These are phyloP conservation scores for Cladosporium cucumerinum DNA, from an alignment of 2,329 filamentous ascomycete species.

Conservation along the genomic window DNA sequence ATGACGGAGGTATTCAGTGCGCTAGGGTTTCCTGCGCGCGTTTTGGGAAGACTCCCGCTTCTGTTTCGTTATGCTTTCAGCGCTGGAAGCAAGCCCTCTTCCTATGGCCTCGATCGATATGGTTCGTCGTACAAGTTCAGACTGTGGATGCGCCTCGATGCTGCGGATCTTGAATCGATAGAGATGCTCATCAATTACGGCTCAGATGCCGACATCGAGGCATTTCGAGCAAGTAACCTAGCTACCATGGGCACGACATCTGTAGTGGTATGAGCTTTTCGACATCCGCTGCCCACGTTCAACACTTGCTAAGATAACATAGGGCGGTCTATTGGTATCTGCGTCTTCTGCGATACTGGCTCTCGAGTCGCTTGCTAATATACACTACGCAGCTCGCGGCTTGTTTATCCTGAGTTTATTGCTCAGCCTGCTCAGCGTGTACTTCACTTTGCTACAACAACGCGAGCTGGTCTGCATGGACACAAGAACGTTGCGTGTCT, in stretches of 20 bases:
- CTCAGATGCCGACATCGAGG: conserved; percentile 12
- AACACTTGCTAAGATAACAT: neutral
- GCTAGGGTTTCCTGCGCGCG: conserved; percentile 16
- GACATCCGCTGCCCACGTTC: neutral
- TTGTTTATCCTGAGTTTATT: conserved; percentile 20
- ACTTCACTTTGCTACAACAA: conserved; percentile 20
- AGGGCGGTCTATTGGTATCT: conserved; percentile 11
- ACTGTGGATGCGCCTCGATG: conserved; percentile 18
- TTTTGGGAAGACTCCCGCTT: conserved; percentile 16
- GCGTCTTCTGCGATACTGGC: conserved; percentile 7
- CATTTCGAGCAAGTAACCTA: conserved; percentile 14
- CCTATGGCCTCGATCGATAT: conserved; percentile 16
- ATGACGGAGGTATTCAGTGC: conserved; percentile 16
- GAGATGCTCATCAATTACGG: conserved; percentile 18
- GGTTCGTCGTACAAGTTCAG: conserved; percentile 12
- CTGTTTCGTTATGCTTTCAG: conserved; percentile 12
- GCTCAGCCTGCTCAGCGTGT: conserved; percentile 20
- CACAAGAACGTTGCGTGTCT: conserved; percentile 14
- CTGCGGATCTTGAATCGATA: conserved; percentile 18
- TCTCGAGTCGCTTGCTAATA: conserved; percentile 13
- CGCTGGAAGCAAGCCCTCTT: neutral
- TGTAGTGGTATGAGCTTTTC: conserved; percentile 15
- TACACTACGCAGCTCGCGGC: conserved; percentile 18
- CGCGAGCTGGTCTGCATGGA: conserved; percentile 14
- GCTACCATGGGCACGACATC: conserved; percentile 15